Base-by-base conservation (phyloP, 78 protist species). In the Speleostelium caveatum region DNA sequence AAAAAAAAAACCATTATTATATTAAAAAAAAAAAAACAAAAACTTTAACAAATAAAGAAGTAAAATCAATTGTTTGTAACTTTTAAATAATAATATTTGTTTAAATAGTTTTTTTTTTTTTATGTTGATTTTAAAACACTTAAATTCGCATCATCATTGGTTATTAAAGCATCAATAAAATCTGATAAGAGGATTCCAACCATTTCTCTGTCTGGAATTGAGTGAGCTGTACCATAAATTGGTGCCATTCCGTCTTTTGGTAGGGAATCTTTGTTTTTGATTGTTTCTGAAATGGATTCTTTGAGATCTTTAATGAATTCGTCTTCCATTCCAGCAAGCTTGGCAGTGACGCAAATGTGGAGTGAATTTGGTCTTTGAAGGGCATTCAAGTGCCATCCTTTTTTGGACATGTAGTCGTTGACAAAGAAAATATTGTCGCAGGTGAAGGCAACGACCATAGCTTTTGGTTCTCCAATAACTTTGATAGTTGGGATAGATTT, bases 361-460 rank as follows among this genome's bases (percentile, higher is more conserved):
- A 92, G 38, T 21, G 87, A 60, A 38, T 73, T 66, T 51, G 95
- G 95, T 38, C 60, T 49, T 55, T 92, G 95, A 3, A 92, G 55
- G 12, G 77, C 71, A 55, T 92, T 92, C 73, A 92, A 72, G 51
- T 79, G 86, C 95, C 95, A 92, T 12, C 91, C 91, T 61, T 67
- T 92, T 30, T 71, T 45, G 5, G 80, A 49, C 95, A 92, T 72
- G 41, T 53, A 33, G 30, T 92, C 95, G 49, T 85, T 86, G 28
- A 92, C 71, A 49, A 53, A 83, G 79, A 75, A 92, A 21, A 92
- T 45, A 36, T 83, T 66, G 1, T 76, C 69, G 19, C 69, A 26
- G 53, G 91, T 77, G 42, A 92, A 92, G 2, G 87, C 85, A 21
- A 92, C 36, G 1, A 92, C 95, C 76, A 86, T 77, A 4, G 88